Evolutionary conservation across 345 rosid genomes (phyloP).

Genomic region (Microthlaspi erraticum): DNA sequence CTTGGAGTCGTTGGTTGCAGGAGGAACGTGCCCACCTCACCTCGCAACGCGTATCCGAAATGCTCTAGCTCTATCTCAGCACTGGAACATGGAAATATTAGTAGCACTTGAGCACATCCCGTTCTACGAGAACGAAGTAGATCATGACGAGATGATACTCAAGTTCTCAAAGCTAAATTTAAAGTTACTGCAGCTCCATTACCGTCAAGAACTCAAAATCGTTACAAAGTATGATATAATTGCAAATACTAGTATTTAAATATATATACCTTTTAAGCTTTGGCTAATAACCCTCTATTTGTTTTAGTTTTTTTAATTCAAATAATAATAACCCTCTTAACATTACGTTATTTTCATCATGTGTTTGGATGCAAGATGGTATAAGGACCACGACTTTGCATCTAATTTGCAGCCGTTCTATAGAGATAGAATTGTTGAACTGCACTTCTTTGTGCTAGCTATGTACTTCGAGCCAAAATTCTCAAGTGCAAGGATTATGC

Average conservation of each 20-base stretch:
- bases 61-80: constrained; percentile 13
- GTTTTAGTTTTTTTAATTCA: no score
- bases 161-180: constrained; percentile 32
- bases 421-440: constrained; percentile 27
- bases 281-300: no score
- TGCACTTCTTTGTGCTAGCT: not conserved
- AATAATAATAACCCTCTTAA: no score
- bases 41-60: constrained; percentile 16
- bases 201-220: constrained; percentile 21
- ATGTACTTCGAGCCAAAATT: constrained; percentile 21
- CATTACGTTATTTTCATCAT: no score
- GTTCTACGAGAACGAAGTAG: constrained; percentile 13
- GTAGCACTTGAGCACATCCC: constrained; percentile 9
- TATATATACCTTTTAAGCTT: no score
- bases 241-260: not conserved
- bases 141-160: constrained; percentile 9
- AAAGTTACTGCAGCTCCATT: constrained; percentile 10
- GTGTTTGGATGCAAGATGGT: constrained; percentile 34
- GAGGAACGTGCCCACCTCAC: not conserved
- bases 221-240: constrained; percentile 13
- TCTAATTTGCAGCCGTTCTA: constrained; percentile 30
- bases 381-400: constrained; percentile 19
- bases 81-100: constrained; percentile 19
- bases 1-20: constrained; percentile 2
- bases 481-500: constrained; percentile 19